Percentiles rank a stretch among this genome's conserved stretches.
Conservation (phyloP, 163 green algal genomes). For the Scenedesmus sp. region DNA sequence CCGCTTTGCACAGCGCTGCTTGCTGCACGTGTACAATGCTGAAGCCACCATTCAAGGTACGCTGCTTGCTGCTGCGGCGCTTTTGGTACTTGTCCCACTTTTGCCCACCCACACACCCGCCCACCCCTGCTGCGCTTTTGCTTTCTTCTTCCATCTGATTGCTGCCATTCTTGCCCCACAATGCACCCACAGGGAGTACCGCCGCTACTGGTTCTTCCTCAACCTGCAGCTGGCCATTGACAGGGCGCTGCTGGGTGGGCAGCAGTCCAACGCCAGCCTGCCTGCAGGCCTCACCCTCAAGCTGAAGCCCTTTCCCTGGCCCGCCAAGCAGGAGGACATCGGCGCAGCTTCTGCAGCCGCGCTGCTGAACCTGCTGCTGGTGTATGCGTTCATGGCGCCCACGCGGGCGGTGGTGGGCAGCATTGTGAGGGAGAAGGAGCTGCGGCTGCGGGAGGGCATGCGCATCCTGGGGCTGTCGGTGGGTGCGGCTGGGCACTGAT, state of each 20-base stretch:
- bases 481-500: background rate
- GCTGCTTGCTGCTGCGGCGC: no score
- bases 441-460: constrained; percentile 91
- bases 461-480: constrained; percentile 80
- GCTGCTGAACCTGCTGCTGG: constrained; percentile 87
- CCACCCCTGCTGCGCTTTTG: no score
- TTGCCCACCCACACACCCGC: no score
- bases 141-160: background rate
- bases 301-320: constrained; percentile 87
- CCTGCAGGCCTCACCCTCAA: constrained; percentile 50
- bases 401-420: constrained; percentile 62
- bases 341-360: constrained; percentile 71
- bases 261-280: constrained; percentile 15
- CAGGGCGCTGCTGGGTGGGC: constrained; percentile 58
- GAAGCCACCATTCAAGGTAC: no score
- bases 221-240: constrained; percentile 69
- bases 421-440: constrained; percentile 92
- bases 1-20: no score
- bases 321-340: constrained; percentile 74
- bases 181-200: constrained; percentile 28
- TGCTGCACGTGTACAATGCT: no score
- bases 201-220: constrained; percentile 72
- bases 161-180: background rate
- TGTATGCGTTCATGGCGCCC: constrained; percentile 84
- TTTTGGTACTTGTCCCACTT: no score